phyloP scores from a whole-genome alignment of 2,329 filamentous ascomycete species.

The Diaporthe aspalathi region DNA sequence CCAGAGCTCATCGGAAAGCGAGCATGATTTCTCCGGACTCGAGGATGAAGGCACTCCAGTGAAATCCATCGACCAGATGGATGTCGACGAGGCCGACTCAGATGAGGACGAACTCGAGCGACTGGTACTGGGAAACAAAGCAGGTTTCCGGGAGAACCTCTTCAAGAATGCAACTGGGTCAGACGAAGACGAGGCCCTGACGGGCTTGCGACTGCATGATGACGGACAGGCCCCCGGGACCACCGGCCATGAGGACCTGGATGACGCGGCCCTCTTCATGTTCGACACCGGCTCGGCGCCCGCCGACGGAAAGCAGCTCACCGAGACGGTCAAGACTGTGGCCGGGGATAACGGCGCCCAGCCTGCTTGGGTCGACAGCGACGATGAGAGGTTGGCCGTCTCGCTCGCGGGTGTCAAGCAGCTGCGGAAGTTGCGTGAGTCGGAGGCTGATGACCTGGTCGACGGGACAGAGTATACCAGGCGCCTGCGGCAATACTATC shows the following conservation, averaged over 20 bases:
- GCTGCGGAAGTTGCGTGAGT: constrained; percentile 83
- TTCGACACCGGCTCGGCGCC: constrained; percentile 74
- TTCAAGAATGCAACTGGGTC: constrained; percentile 63
- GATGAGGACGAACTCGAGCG: constrained; percentile 88
- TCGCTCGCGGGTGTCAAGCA: constrained; percentile 82
- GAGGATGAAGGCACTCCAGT: constrained; percentile 41
- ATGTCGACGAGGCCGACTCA: constrained; percentile 75
- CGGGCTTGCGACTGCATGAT: constrained; percentile 47
- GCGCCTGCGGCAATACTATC: constrained; percentile 82
- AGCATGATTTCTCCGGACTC: constrained; percentile 40
- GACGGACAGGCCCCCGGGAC: constrained; percentile 36
- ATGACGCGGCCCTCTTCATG: constrained; percentile 88
- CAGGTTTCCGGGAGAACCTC: constrained; percentile 82
- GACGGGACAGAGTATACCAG: constrained; percentile 86
- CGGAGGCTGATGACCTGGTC: constrained; percentile 86
- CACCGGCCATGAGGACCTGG: constrained; percentile 57
- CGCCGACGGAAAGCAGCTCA: constrained; percentile 49
- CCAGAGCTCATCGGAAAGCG: constrained; percentile 45
- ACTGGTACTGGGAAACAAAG: constrained; percentile 87
- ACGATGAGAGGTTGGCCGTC: constrained; percentile 88
- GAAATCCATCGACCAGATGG: constrained; percentile 43
- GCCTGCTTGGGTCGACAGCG: constrained; percentile 91
- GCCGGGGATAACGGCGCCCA: constrained; percentile 50
- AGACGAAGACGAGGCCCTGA: constrained; percentile 51
- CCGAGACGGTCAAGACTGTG: constrained; percentile 43